Evolutionary conservation across 371 early-diverging fungal species (phyloP).

Genomic region (Mucor ambiguus): DNA sequence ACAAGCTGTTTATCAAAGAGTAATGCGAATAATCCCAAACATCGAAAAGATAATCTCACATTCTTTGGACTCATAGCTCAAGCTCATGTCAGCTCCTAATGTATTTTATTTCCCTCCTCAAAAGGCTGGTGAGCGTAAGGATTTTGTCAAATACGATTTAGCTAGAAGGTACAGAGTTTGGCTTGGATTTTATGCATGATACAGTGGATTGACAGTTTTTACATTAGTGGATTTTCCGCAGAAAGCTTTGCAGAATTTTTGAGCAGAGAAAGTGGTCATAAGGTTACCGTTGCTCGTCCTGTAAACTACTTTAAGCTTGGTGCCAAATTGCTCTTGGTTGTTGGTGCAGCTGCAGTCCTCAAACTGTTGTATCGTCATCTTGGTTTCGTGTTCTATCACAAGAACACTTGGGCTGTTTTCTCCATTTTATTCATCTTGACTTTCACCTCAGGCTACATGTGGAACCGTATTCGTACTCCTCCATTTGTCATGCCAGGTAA

Average conservation of each 20-base stretch:
- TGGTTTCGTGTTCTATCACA: conserved; percentile 54
- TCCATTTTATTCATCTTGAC: conserved; percentile 64
- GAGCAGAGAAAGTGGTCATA: conserved; percentile 42
- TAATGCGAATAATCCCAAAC: conserved; percentile 24
- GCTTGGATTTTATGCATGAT: not conserved
- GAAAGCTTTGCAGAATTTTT: conserved; percentile 70
- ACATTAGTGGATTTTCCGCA: conserved; percentile 65
- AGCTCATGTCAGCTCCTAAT: conserved; percentile 70
- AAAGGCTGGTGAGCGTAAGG: conserved; percentile 51
- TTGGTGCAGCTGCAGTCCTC: conserved; percentile 42
- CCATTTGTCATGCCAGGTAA: conserved; percentile 64
- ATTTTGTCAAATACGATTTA: conserved; percentile 49
- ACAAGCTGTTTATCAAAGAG: conserved; percentile 74
- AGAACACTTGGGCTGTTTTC: conserved; percentile 61
- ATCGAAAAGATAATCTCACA: not conserved
- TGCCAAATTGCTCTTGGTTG: conserved; percentile 41
- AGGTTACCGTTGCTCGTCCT: conserved; percentile 50
- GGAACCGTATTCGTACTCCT: conserved; percentile 84
- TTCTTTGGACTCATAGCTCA: conserved; percentile 38
- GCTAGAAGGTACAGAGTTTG: conserved; percentile 9
- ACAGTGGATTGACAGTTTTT: not conserved
- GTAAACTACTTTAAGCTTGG: conserved; percentile 46
- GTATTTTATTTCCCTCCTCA: conserved; percentile 76
- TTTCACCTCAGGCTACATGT: conserved; percentile 89
- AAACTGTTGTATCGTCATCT: conserved; percentile 52